A percentile compares a stretch with the other conserved stretches of the same genome.
Evolutionary conservation across 306 rosid genomes (phyloP).

Genomic region (Quercus variabilis): DNA sequence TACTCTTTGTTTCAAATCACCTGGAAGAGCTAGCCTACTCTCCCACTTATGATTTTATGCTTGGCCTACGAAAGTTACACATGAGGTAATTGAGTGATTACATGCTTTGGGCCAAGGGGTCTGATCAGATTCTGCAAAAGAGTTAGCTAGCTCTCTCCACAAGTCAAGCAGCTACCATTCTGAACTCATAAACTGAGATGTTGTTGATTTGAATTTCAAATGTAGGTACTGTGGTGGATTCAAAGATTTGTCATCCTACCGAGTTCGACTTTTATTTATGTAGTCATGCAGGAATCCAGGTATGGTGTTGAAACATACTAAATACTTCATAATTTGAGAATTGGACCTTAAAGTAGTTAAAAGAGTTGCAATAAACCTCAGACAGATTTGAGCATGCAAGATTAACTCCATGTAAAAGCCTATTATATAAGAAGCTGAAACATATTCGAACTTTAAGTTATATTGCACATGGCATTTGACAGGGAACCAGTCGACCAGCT

Average conservation of each 20-base stretch:
- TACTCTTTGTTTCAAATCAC: neutral
- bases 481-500: conserved; percentile 71
- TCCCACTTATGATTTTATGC: neutral
- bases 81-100: neutral
- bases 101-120: neutral
- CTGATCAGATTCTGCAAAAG: neutral
- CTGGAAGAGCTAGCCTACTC: neutral
- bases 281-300: conserved; percentile 91
- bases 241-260: conserved; percentile 82
- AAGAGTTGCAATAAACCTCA: neutral
- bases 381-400: too few species aligned
- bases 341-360: too few species aligned
- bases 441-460: neutral
- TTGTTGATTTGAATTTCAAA: conserved; percentile 3
- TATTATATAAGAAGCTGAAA: neutral
- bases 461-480: neutral
- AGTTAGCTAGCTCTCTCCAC: neutral
- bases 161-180: neutral
- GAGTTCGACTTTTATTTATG: conserved; percentile 80
- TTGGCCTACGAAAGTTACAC: neutral
- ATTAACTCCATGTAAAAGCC: too few species aligned
- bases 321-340: neutral
- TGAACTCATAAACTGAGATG: neutral
- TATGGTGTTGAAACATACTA: conserved; percentile 12
- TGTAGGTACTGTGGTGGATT: conserved; percentile 80